Conservation (phyloP, 192 early-diverging fungal species). For the Phlyctochytrium planicorne region DNA sequence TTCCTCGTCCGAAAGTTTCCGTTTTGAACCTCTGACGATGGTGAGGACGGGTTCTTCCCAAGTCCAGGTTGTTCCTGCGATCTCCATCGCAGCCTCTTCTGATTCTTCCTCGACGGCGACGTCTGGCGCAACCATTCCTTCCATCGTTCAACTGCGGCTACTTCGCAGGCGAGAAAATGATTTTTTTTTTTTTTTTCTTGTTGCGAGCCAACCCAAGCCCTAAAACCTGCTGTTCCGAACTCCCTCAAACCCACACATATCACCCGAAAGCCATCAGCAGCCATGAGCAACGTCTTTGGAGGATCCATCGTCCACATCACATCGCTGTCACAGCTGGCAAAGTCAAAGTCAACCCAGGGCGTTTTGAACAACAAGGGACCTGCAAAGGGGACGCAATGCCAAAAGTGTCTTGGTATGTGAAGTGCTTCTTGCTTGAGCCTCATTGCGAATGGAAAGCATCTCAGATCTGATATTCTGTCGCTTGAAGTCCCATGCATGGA, state of each 20-base stretch:
- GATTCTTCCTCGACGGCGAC: too few relatives aligned
- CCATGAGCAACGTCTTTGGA: conserved; percentile 1
- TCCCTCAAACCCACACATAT: background rate
- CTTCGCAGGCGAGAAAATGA: too few relatives aligned
- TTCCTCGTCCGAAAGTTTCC: background rate
- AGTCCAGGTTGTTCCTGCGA: background rate
- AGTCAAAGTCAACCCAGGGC: background rate
- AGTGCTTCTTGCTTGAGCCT: background rate
- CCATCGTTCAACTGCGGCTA: background rate
- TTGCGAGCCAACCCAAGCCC: background rate
- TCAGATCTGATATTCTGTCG: too few relatives aligned
- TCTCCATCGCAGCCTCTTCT: background rate
- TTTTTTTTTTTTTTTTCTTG: too few relatives aligned
- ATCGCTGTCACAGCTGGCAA: background rate
- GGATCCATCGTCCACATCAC: background rate
- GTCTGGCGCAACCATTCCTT: background rate
- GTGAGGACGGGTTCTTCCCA: background rate
- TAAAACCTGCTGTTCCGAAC: background rate
- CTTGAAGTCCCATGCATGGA: too few relatives aligned
- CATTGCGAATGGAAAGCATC: background rate
- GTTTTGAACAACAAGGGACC: background rate
- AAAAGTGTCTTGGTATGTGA: background rate
- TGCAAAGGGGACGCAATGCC: background rate
- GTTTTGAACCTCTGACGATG: background rate
- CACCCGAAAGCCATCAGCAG: background rate